Base-by-base conservation (phyloP, 139 green algal species). In the Spirogloea muscicola region DNA sequence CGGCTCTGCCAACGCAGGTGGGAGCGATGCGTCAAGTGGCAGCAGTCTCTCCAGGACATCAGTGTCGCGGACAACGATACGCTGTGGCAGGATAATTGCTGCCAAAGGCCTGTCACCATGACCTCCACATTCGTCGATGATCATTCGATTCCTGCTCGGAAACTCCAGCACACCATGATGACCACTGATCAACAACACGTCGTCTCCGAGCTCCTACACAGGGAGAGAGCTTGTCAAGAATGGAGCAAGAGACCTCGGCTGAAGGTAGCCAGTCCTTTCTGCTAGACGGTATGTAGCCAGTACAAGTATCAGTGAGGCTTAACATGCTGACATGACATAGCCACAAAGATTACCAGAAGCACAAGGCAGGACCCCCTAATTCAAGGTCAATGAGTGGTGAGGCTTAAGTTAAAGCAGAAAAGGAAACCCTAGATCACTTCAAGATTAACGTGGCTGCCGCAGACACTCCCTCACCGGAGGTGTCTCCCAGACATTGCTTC, bases 81-180 rank as follows among this genome's bases (percentile, higher is more conserved):
- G 25, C 4, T 44, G 59, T n/a, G 75, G 75, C 33, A 82, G 52
- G 36, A 77, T 10, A 25, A 82, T 46, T 3, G 75, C 75, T 31
- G 65, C 55, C 27, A 82, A 66, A 1, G 64, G 75, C 31, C 21
- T 49, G 4, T 42, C 66, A 18, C 65, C 65, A 9, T 58, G 31
- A 5, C 77, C 77, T 1, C 71, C 77, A 1, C 71, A 52, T 33
- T 82, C 72, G 51, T 84, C 77, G 39, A 84, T 80, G 39, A 84
- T 80, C 9, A 84, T 38, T 6, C 77, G 46, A 18, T 61, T 34
- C 27, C 21, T 43, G 21, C n/a, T n/a, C 3, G 21, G 18, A 4
- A 81, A 61, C 21, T 67, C 25, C 27, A 84, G 57, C 40, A 39
- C 18, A 16, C 77, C 77, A 39, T 84, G 77, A 57, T 84, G 77